Percentiles rank a stretch among this genome's conserved stretches.
Conservation (phyloP, 2,329 filamentous ascomycete genomes). For the Trichoderma citrinoviride region DNA sequence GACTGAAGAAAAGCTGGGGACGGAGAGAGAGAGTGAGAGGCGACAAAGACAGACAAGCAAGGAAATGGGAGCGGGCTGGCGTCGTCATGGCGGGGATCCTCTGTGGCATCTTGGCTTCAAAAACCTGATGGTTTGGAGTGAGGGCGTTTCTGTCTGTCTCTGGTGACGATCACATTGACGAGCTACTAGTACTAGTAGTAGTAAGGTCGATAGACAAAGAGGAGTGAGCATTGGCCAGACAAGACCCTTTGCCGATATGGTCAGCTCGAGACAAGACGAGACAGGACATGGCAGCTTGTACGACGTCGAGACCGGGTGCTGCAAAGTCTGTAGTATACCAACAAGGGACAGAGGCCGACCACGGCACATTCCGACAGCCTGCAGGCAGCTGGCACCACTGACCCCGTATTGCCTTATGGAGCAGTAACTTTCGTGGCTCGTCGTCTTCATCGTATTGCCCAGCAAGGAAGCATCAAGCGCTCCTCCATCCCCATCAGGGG, state of each 20-base stretch:
- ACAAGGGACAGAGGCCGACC: not conserved
- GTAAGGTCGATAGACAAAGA: no score
- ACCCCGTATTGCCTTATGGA: not conserved
- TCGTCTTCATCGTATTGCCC: not conserved
- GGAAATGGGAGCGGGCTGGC: not conserved
- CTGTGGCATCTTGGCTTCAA: not conserved
- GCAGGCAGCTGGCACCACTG: not conserved
- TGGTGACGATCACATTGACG: slow-evolving; percentile 8
- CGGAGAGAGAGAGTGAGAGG: not conserved
- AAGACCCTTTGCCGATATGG: no score
- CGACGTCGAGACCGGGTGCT: not conserved
- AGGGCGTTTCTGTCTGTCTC: not conserved
- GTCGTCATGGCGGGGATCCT: slow-evolving; percentile 13
- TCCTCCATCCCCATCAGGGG: not conserved
- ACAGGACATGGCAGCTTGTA: not conserved
- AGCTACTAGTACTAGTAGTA: no score
- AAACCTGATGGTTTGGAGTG: not conserved
- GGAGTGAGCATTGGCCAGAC: no score
- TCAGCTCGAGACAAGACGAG: no score
- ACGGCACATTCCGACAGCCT: slow-evolving; percentile 2
- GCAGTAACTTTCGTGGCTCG: not conserved
- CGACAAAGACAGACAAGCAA: not conserved
- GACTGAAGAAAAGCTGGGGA: not conserved
- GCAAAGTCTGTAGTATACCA: no score
- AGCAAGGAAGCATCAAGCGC: not conserved